phyloP scores from a whole-genome alignment of 2,329 filamentous ascomycete genomes.

The Hymenoscyphus fructigenus region DNA sequence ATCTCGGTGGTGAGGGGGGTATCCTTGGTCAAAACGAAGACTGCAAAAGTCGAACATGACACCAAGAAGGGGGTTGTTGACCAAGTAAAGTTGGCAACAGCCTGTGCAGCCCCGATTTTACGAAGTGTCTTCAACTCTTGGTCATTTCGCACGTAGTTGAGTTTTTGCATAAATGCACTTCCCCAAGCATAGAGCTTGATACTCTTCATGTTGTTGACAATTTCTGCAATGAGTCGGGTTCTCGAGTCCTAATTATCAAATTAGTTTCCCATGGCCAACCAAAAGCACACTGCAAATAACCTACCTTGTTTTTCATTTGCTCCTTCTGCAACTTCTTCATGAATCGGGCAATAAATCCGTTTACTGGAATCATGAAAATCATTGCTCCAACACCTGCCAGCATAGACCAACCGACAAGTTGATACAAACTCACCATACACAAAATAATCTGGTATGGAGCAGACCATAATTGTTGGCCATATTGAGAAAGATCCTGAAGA shows the following conservation, averaged over 20 bases:
- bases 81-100: constrained; percentile 97
- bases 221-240: constrained; percentile 92
- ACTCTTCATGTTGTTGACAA: constrained; percentile 99
- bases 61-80: constrained; percentile 96
- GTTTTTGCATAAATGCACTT: constrained; percentile 93
- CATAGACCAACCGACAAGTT: constrained; percentile 94
- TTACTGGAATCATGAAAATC: constrained; percentile 96
- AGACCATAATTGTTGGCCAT: constrained; percentile 93
- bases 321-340: constrained; percentile 94
- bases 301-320: constrained; percentile 94
- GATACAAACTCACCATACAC: constrained; percentile 94
- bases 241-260: constrained; percentile 60
- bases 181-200: constrained; percentile 99
- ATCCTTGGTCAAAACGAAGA: constrained; percentile 85
- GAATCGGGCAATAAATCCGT: constrained; percentile 84
- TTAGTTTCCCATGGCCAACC: background rate
- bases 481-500: constrained; percentile 91
- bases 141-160: constrained; percentile 95
- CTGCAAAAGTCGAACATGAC: constrained; percentile 92
- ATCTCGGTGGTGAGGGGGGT: constrained; percentile 87
- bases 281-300: background rate
- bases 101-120: constrained; percentile 92
- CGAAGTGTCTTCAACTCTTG: constrained; percentile 91
- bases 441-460: constrained; percentile 94
- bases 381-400: constrained; percentile 92